Percentiles rank a stretch among this genome's conserved stretches.
Evolutionary conservation across 2,329 filamentous ascomycete genomes (phyloP).

Genomic region (Paecilomyces sp.): DNA sequence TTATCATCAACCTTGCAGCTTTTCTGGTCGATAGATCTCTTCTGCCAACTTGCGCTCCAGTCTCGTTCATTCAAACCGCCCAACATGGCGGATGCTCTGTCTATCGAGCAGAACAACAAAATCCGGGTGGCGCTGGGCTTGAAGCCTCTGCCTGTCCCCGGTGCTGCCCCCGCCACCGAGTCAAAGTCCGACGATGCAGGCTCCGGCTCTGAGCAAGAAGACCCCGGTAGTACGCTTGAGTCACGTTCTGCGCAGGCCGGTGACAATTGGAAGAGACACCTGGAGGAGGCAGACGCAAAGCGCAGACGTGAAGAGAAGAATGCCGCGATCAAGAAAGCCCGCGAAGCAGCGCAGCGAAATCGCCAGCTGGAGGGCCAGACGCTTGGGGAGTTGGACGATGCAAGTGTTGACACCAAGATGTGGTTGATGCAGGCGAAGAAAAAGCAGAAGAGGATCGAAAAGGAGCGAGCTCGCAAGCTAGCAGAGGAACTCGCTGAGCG

Average conservation of each 20-base stretch:
- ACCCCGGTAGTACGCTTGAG: slow-evolving; percentile 75
- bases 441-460: slow-evolving; percentile 81
- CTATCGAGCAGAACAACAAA: slow-evolving; percentile 90
- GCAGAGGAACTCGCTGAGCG: slow-evolving; percentile 74
- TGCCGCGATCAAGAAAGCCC: slow-evolving; percentile 78
- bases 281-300: slow-evolving; percentile 66
- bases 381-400: slow-evolving; percentile 66
- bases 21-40: background rate
- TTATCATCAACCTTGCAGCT: background rate
- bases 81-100: slow-evolving; percentile 51
- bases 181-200: slow-evolving; percentile 40
- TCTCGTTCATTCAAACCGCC: slow-evolving; percentile 4
- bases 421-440: slow-evolving; percentile 92
- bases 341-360: slow-evolving; percentile 72
- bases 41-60: slow-evolving; percentile 1
- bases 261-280: slow-evolving; percentile 49
- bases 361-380: slow-evolving; percentile 73
- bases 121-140: slow-evolving; percentile 83
- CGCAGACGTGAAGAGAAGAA: slow-evolving; percentile 70
- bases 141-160: slow-evolving; percentile 80
- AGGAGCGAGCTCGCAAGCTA: slow-evolving; percentile 59
- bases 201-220: slow-evolving; percentile 50
- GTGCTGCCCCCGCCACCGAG: slow-evolving; percentile 40
- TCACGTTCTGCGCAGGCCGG: slow-evolving; percentile 44
- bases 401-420: slow-evolving; percentile 66